Percentiles rank a stretch among this genome's conserved stretches.
phyloP scores from a whole-genome alignment of 1,284 basidiomycete species.

The Coniferiporia weirii region DNA sequence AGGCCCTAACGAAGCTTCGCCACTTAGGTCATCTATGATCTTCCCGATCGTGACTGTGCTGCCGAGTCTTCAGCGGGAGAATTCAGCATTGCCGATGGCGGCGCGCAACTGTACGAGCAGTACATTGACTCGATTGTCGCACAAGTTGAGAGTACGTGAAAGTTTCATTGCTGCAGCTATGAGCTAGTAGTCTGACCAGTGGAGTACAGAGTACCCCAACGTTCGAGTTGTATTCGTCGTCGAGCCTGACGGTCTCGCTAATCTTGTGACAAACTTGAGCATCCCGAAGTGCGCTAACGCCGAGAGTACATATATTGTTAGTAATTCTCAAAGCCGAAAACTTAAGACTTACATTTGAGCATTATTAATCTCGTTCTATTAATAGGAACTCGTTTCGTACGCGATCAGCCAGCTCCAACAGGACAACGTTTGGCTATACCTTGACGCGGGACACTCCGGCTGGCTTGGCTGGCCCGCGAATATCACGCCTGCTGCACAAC shows the following conservation, averaged over 20 bases:
- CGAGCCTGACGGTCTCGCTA: slow-evolving; percentile 22
- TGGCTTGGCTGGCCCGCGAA: slow-evolving; percentile 24
- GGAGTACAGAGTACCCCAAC: slow-evolving; percentile 17
- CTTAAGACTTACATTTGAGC: not conserved
- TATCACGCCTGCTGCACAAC: slow-evolving; percentile 20
- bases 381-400: slow-evolving; percentile 19
- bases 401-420: slow-evolving; percentile 21
- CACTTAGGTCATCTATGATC: slow-evolving; percentile 18
- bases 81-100: slow-evolving; percentile 20
- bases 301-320: slow-evolving; percentile 20
- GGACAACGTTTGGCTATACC: slow-evolving; percentile 23
- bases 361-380: not conserved
- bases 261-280: slow-evolving; percentile 21
- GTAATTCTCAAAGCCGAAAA: not conserved
- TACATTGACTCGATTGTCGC: slow-evolving; percentile 22
- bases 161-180: not conserved
- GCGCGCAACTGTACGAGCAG: slow-evolving; percentile 17
- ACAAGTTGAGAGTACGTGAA: slow-evolving; percentile 18
- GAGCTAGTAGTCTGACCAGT: slow-evolving; percentile 1
- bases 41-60: slow-evolving; percentile 22
- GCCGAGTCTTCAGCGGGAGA: slow-evolving; percentile 21
- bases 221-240: slow-evolving; percentile 22
- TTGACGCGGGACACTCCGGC: slow-evolving; percentile 23
- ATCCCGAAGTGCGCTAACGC: slow-evolving; percentile 21
- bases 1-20: not conserved